Evolutionary conservation across 768 basidiomycete genomes (phyloP).

Genomic region (Lactifluus pinguis): DNA sequence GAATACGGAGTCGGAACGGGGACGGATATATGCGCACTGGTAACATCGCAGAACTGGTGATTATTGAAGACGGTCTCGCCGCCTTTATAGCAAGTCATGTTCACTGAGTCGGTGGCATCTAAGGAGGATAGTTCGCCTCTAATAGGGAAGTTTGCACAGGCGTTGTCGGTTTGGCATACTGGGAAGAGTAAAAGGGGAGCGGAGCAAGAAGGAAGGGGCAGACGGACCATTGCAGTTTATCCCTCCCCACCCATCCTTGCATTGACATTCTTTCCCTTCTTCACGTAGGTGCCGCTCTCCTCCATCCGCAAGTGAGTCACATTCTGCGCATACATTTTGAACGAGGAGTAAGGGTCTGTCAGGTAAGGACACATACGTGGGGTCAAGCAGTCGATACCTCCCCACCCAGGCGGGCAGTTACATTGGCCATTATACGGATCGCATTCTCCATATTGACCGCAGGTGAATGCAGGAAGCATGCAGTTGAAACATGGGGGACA

Average conservation of each 20-base stretch:
- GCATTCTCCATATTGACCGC: slow-evolving; percentile 88
- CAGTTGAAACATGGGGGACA: slow-evolving; percentile 97
- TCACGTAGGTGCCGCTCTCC: slow-evolving; percentile 74
- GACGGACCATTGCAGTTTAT: slow-evolving; percentile 92
- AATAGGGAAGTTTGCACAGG: slow-evolving; percentile 75
- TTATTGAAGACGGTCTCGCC: slow-evolving; percentile 92
- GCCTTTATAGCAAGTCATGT: slow-evolving; percentile 92
- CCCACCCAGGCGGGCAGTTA: slow-evolving; percentile 95
- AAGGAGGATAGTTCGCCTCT: slow-evolving; percentile 32
- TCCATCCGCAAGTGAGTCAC: slow-evolving; percentile 90
- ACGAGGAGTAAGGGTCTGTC: not conserved
- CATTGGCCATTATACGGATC: slow-evolving; percentile 92
- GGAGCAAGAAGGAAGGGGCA: not conserved
- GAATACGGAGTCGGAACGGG: not conserved
- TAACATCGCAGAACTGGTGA: slow-evolving; percentile 97
- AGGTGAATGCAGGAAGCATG: slow-evolving; percentile 80
- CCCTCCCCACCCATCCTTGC: slow-evolving; percentile 91
- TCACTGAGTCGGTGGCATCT: slow-evolving; percentile 35
- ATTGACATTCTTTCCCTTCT: slow-evolving; percentile 69
- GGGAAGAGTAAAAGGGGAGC: not conserved
- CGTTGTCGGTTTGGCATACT: slow-evolving; percentile 82
- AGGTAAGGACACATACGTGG: slow-evolving; percentile 55
- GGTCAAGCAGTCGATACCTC: slow-evolving; percentile 87
- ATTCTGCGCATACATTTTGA: slow-evolving; percentile 44
- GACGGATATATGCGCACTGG: slow-evolving; percentile 50